phyloP scores from a whole-genome alignment of 352 stramenopile genomes.

The Globisporangium orthogonon region DNA sequence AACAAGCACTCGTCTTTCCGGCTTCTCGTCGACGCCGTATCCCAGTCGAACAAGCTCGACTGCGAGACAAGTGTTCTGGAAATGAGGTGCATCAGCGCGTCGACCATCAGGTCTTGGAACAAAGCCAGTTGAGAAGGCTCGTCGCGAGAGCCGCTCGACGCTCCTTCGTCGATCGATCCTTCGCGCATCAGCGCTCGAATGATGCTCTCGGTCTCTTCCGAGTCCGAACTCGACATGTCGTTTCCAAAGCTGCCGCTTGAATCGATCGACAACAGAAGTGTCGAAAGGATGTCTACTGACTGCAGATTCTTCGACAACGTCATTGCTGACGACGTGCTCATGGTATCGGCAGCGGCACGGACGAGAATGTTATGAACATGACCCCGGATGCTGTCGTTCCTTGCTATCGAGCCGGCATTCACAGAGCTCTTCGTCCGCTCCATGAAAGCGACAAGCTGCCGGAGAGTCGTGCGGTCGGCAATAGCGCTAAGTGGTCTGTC shows the following conservation, averaged over 20 bases:
- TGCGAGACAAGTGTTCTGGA: slow-evolving; percentile 50
- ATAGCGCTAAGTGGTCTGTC: slow-evolving; percentile 51
- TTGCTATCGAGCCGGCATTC: background rate
- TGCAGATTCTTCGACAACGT: slow-evolving; percentile 50
- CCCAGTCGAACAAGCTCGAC: slow-evolving; percentile 31
- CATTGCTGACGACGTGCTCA: slow-evolving; percentile 25
- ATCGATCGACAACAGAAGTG: slow-evolving; percentile 46
- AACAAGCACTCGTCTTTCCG: slow-evolving; percentile 39
- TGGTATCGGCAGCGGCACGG: slow-evolving; percentile 38
- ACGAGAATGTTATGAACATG: slow-evolving; percentile 63
- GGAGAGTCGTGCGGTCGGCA: slow-evolving; percentile 52
- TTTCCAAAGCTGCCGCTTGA: slow-evolving; percentile 6
- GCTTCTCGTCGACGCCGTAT: slow-evolving; percentile 29
- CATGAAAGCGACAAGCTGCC: slow-evolving; percentile 59
- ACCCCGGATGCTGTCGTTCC: background rate
- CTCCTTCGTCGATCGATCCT: background rate
- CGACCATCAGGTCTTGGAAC: slow-evolving; percentile 61
- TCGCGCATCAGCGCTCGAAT: slow-evolving; percentile 23
- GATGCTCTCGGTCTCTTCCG: slow-evolving; percentile 12
- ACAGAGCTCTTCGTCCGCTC: slow-evolving; percentile 8
- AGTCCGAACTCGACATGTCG: background rate
- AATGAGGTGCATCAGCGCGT: slow-evolving; percentile 75
- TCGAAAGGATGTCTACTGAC: slow-evolving; percentile 45
- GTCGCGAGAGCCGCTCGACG: background rate
- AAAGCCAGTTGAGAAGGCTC: slow-evolving; percentile 15